A percentile compares a stretch with the other conserved stretches of the same genome.
Conservation (phyloP, 768 basidiomycete genomes). For the Auricularia heimuer region DNA sequence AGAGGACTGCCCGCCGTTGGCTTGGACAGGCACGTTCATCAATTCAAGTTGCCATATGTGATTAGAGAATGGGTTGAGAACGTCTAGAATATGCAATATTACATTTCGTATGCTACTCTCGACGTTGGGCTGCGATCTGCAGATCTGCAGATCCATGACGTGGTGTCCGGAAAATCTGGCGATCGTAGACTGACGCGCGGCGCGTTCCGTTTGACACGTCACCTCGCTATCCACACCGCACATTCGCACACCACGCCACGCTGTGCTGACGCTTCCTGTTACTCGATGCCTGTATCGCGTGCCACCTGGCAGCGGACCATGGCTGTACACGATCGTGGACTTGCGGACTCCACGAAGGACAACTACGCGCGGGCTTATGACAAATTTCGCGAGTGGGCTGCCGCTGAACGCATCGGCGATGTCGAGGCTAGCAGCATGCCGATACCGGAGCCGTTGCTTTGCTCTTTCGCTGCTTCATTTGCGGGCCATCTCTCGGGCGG, state of each 20-base stretch:
- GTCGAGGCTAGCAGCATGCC: neutral
- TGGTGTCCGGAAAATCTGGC: neutral
- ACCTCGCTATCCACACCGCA: no score
- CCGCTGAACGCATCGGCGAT: neutral
- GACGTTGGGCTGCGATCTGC: no score
- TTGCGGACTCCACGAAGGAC: neutral
- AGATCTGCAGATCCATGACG: no score
- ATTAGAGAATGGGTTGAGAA: neutral
- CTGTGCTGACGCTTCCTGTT: neutral
- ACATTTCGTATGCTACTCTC: no score
- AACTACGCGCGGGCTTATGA: neutral
- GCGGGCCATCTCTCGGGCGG: neutral
- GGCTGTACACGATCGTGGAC: neutral
- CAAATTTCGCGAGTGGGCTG: neutral
- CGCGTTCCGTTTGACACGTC: neutral
- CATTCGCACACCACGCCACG: neutral
- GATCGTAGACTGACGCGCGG: neutral
- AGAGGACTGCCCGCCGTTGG: constrained; percentile 9
- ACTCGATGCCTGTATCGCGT: no score
- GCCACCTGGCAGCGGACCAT: no score
- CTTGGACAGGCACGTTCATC: neutral
- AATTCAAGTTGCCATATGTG: neutral
- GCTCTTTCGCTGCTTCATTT: neutral
- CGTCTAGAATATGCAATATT: neutral
- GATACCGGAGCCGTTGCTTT: neutral